Percentiles rank a stretch among this genome's conserved stretches.
phyloP scores from a whole-genome alignment of 768 basidiomycete species.

The Pisolithus sp. region DNA sequence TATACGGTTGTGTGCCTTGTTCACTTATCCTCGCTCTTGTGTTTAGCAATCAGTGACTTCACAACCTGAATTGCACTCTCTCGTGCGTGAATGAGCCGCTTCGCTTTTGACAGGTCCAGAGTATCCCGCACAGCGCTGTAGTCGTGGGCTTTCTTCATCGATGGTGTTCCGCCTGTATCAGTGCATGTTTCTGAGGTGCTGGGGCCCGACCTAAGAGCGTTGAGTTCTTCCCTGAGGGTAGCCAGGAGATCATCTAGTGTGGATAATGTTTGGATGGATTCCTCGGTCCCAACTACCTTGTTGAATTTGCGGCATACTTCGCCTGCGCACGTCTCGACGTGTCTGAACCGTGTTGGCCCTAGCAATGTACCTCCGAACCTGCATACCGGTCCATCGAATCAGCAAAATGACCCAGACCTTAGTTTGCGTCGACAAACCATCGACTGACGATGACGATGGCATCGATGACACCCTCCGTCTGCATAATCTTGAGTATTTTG shows the following conservation, averaged over 20 bases:
- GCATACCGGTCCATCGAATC: background rate
- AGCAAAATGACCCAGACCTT: slow-evolving; percentile 1
- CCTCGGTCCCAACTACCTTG: slow-evolving; percentile 60
- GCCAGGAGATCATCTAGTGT: slow-evolving; percentile 58
- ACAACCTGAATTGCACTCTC: slow-evolving; percentile 63
- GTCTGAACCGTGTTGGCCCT: slow-evolving; percentile 68
- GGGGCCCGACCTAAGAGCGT: background rate
- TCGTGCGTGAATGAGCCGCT: slow-evolving; percentile 60
- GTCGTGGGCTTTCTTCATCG: slow-evolving; percentile 30
- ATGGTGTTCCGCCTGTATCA: background rate
- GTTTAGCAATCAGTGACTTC: slow-evolving; percentile 47
- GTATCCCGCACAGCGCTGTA: slow-evolving; percentile 39
- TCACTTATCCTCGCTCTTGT: slow-evolving; percentile 1
- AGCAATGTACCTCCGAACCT: slow-evolving; percentile 83
- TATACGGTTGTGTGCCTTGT: background rate
- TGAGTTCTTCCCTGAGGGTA: slow-evolving; percentile 44
- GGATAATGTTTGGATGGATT: slow-evolving; percentile 47
- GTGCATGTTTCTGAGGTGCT: background rate
- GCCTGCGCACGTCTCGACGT: slow-evolving; percentile 68
- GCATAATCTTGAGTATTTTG: slow-evolving; percentile 61
- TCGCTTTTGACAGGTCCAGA: slow-evolving; percentile 55
- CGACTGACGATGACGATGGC: slow-evolving; percentile 76
- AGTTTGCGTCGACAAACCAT: slow-evolving; percentile 41
- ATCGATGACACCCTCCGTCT: slow-evolving; percentile 62
- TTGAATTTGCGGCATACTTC: slow-evolving; percentile 72